Evolutionary conservation across 1,139 yeast species (phyloP).

Genomic region (Sugiyamaella paludigena): DNA sequence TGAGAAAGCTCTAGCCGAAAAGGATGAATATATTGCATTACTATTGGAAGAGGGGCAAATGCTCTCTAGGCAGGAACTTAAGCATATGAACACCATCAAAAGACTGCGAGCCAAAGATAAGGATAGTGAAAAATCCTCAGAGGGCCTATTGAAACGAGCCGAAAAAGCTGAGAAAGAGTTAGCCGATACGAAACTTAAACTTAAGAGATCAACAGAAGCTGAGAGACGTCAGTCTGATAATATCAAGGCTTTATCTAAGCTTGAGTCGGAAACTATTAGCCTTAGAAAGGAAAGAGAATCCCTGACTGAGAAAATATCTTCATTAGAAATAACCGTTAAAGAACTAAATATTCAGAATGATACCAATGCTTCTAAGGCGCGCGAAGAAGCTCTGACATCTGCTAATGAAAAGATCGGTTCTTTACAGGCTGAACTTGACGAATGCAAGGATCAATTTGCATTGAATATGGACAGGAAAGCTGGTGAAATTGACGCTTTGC

Average conservation of each 20-base stretch:
- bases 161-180: conserved; percentile 26
- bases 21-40: conserved; percentile 56
- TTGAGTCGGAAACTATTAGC: conserved; percentile 27
- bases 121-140: conserved; percentile 29
- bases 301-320: conserved; percentile 16
- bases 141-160: conserved; percentile 24
- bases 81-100: conserved; percentile 65
- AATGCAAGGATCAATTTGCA: conserved; percentile 19
- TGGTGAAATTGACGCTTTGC: conserved; percentile 27
- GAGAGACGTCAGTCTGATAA: conserved; percentile 24
- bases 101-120: conserved; percentile 53
- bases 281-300: conserved; percentile 23
- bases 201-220: conserved; percentile 18
- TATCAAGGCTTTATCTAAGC: conserved; percentile 21
- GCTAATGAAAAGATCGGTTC: conserved; percentile 23
- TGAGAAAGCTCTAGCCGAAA: conserved; percentile 40
- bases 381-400: conserved; percentile 27
- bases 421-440: conserved; percentile 23
- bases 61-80: conserved; percentile 70
- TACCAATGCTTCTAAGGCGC: conserved; percentile 24
- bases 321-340: conserved; percentile 26
- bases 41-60: conserved; percentile 77
- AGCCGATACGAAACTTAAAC: conserved; percentile 19
- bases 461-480: conserved; percentile 20
- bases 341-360: conserved; percentile 28